A percentile compares a stretch with the other conserved stretches of the same genome.
phyloP scores from a whole-genome alignment of 345 rosid species.

The Conringia planisiliqua region DNA sequence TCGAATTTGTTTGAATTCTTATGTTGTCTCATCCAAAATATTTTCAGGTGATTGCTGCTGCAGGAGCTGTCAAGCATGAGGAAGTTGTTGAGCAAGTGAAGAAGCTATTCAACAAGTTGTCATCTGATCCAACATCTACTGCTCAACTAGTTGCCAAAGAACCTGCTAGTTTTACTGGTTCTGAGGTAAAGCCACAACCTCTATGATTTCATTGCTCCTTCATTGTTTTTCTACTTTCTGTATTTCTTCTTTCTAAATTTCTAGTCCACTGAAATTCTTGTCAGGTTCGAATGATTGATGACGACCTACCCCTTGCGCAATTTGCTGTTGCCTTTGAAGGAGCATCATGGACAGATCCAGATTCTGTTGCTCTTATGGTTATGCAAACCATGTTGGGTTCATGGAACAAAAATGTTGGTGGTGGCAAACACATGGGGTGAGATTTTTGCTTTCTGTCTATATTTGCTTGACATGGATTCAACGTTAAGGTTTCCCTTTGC shows the following conservation, averaged over 20 bases:
- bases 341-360: slow-evolving; percentile 99
- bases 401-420: slow-evolving; percentile 79
- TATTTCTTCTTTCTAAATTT: slow-evolving; percentile 1
- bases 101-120: slow-evolving; percentile 74
- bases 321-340: slow-evolving; percentile 96
- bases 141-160: slow-evolving; percentile 79
- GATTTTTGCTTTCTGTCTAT: slow-evolving; percentile 19
- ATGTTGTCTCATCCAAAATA: slow-evolving; percentile 1
- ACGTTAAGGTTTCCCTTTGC: background rate
- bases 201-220: background rate
- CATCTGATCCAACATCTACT: slow-evolving; percentile 81
- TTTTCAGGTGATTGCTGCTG: slow-evolving; percentile 81
- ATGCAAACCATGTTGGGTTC: slow-evolving; percentile 99
- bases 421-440: slow-evolving; percentile 99
- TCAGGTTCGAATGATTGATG: slow-evolving; percentile 93
- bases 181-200: slow-evolving; percentile 62
- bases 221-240: background rate
- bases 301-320: slow-evolving; percentile 94
- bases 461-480: background rate
- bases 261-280: background rate
- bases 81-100: slow-evolving; percentile 88
- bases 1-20: background rate
- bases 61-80: slow-evolving; percentile 99
- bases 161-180: slow-evolving; percentile 89
- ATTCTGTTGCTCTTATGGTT: slow-evolving; percentile 91